Conservation (phyloP, 768 basidiomycete species). For the Phylloporus sp. region DNA sequence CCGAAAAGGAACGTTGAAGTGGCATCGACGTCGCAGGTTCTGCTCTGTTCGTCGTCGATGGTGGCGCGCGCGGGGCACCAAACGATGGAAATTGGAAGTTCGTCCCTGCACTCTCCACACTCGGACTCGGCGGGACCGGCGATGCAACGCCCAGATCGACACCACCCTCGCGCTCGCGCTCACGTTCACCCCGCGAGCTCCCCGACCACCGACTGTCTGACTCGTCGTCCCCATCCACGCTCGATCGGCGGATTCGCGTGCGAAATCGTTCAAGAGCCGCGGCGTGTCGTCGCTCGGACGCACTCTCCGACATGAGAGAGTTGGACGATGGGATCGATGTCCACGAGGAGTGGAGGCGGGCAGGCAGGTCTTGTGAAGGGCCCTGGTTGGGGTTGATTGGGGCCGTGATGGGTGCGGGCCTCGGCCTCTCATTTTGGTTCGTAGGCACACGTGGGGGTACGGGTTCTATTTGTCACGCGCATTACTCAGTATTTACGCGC, state of each 20-base stretch:
- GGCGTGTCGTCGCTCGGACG: conserved; percentile 37
- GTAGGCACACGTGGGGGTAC: conserved; percentile 10
- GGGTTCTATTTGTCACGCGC: conserved; percentile 12
- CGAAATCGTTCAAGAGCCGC: conserved; percentile 35
- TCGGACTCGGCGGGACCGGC: conserved; percentile 11
- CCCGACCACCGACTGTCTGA: conserved; percentile 21
- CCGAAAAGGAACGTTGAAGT: conserved; percentile 21
- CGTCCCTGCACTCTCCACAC: conserved; percentile 12
- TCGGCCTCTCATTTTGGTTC: conserved; percentile 13
- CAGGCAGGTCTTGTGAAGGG: conserved; percentile 13
- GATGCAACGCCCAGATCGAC: conserved; percentile 11
- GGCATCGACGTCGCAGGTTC: conserved; percentile 7
- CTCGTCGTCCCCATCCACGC: conserved; percentile 24
- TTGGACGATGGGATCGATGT: conserved; percentile 34
- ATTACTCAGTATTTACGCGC: conserved; percentile 2
- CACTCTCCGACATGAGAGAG: conserved; percentile 41
- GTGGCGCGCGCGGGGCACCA: neutral
- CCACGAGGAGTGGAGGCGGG: conserved; percentile 24
- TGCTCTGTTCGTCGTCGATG: conserved; percentile 2
- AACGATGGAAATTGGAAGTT: conserved; percentile 9
- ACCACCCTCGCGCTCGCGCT: conserved; percentile 10
- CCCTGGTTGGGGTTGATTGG: conserved; percentile 1
- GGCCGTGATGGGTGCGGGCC: conserved; percentile 11
- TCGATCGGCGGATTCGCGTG: conserved; percentile 17
- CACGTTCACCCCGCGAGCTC: conserved; percentile 15